Base-by-base conservation (phyloP, 2,329 filamentous ascomycete genomes). In the Colletotrichum sp. region DNA sequence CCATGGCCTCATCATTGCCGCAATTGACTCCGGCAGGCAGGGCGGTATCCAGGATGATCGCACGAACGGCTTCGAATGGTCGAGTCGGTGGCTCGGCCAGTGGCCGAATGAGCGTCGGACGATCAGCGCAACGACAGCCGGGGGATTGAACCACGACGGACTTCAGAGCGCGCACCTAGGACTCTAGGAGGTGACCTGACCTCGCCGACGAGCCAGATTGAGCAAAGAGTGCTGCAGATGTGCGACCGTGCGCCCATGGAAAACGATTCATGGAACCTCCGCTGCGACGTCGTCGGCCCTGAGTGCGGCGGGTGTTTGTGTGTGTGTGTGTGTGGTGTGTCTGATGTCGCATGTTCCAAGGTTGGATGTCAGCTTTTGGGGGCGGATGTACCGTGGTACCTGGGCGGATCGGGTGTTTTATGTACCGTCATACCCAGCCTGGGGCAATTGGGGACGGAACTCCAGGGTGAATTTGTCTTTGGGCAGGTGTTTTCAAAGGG, bases 301-400 rank as follows among this genome's bases (percentile, higher is more conserved):
- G 59, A 64, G 64, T 68, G 57, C n/a, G 52, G n/a, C 22, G 30
- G 30, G 18, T 8, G 34, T 24, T 28, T n/a, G 39, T 36, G 34
- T 36, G 3, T 48, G 67, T 63, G 59, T 73, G 15, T 63, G 69
- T 60, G 63, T 75, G 70, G 69, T 60, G 63, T 75, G 70, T 76
- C 70, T 74, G 74, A 76, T 76, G 74, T 76, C 64, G 74, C 70
- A 76, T 69, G 70, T 74, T 70, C 63, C 59, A 36, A 76, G 59
- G 52, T 48, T 57, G 59, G 34, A 65, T 69, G 70, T 63, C 13
- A 59, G 59, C 69, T 44, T 65, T 52, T 65, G 32, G 59, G 59
- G 36, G 44, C 52, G 15, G n/a, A 60, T 65, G 74, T 76, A 74
- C 70, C n/a, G 0, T 5, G 48, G 64, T 69, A 76, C 73, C 2